Percentiles rank a stretch among this genome's conserved stretches.
Conservation (phyloP, 495 filamentous ascomycete species). For the Bryoglossum gracile region DNA sequence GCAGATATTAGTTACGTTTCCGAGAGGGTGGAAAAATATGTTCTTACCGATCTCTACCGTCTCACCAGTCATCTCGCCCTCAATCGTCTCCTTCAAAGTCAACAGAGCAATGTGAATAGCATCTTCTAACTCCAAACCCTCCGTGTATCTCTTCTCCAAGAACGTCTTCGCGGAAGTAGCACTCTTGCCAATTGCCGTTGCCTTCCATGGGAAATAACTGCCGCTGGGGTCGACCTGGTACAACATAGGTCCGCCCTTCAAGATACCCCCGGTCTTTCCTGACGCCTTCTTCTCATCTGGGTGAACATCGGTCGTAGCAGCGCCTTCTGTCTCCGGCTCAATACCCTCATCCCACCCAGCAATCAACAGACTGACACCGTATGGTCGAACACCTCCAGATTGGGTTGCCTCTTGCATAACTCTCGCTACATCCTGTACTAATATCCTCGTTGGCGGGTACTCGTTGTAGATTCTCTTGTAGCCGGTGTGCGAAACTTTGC, state of each 20-base stretch:
- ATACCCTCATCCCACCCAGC: slow-evolving; percentile 98
- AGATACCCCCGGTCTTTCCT: slow-evolving; percentile 84
- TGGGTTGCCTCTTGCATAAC: slow-evolving; percentile 99
- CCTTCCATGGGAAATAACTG: slow-evolving; percentile 98
- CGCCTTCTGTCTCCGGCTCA: slow-evolving; percentile 59
- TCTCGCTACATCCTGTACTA: slow-evolving; percentile 95
- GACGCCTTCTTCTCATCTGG: slow-evolving; percentile 61
- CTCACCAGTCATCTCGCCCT: slow-evolving; percentile 98
- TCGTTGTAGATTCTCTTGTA: slow-evolving; percentile 99
- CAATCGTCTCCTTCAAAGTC: slow-evolving; percentile 98
- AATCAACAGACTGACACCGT: slow-evolving; percentile 90
- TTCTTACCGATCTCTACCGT: slow-evolving; percentile 93
- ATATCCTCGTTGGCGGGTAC: slow-evolving; percentile 96
- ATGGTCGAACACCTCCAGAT: slow-evolving; percentile 95
- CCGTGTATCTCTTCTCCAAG: slow-evolving; percentile 96
- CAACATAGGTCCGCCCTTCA: slow-evolving; percentile 92
- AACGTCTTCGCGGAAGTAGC: slow-evolving; percentile 97
- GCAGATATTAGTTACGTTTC: slow-evolving; percentile 30
- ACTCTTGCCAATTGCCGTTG: slow-evolving; percentile 97
- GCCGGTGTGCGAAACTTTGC: slow-evolving; percentile 96
- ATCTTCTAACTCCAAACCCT: slow-evolving; percentile 95
- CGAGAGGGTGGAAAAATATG: neutral
- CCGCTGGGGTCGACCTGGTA: slow-evolving; percentile 98
- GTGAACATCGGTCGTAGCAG: slow-evolving; percentile 38
- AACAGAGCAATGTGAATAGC: slow-evolving; percentile 96